Base-by-base conservation (phyloP, 768 basidiomycete species). In the Tulasnella sp. region DNA sequence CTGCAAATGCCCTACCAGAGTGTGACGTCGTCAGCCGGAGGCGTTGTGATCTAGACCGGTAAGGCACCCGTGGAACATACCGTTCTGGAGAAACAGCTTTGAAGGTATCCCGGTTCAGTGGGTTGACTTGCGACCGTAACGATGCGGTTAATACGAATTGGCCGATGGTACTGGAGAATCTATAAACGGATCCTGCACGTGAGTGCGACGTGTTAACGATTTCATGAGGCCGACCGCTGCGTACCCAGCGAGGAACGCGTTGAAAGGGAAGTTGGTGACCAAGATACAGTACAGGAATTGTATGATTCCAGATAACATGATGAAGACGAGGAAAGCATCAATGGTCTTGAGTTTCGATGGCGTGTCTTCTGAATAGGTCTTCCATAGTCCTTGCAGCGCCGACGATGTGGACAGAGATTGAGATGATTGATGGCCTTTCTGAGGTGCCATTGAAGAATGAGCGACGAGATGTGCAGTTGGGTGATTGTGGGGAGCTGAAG, bases 81-180 rank as follows among this genome's bases (percentile, higher is more conserved):
- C 92, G 74, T 72, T 99, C 93, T 62, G 90, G 91, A 3, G 93
- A 94, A 17, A 98, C 83, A 1, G 84, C 81, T 63, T 86, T 90
- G 75, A 94, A 99, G 62, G 84, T 81, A 35, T 73, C 66, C 63
- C 78, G 79, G 70, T 90, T 94, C 43, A 78, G 77, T 14, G 88
- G 87, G 69, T 96, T 90, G 55, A 92, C 86, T 72, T 99, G 96
- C 5, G 84, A 81, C 40, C 96, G 81, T 57, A 99, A 72, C 15
- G 89, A 91, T 17, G 94, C 93, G 6, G 90, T 81, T 58, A 99
- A 74, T 57, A 98, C 93, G 68, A 99, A 99, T 70, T 99, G 96
- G 29, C 96, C 96, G 39, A 97, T 87, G 14, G 86, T 84, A 66
- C 91, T 90, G 21, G 82, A 74, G 68, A 99, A 98, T 21, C 96